phyloP scores from a whole-genome alignment of 169 alveolate genomes.

The Plasmodium knowlesi region DNA sequence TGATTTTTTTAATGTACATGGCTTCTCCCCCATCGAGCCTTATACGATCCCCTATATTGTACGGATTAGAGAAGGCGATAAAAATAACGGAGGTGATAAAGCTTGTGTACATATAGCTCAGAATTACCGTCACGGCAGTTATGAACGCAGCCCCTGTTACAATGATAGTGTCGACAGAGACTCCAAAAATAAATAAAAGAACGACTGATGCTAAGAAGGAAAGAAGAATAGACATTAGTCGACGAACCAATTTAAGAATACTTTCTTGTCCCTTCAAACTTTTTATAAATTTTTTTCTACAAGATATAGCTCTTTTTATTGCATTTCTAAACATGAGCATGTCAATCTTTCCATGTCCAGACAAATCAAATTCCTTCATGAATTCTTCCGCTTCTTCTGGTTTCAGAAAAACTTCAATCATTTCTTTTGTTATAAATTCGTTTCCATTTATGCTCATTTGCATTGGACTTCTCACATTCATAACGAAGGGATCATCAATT shows the following conservation, averaged over 20 bases:
- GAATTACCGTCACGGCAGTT: constrained; percentile 88
- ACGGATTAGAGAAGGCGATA: constrained; percentile 90
- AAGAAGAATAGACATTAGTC: constrained; percentile 85
- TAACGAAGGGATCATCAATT: constrained; percentile 48
- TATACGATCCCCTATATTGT: constrained; percentile 89
- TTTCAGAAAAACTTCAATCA: constrained; percentile 78
- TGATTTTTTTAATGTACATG: constrained; percentile 85
- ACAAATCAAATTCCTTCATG: constrained; percentile 82
- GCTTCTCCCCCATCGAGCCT: constrained; percentile 88
- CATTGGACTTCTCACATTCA: constrained; percentile 52
- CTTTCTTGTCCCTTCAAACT: constrained; percentile 88
- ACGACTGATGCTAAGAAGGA: constrained; percentile 84
- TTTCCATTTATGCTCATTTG: constrained; percentile 57
- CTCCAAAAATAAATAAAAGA: constrained; percentile 85
- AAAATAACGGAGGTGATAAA: constrained; percentile 90
- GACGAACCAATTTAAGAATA: constrained; percentile 83
- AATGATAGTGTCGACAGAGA: constrained; percentile 88
- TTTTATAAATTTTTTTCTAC: constrained; percentile 82
- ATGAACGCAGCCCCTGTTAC: constrained; percentile 92
- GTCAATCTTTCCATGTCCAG: constrained; percentile 87
- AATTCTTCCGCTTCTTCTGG: constrained; percentile 82
- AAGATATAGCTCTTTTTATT: constrained; percentile 77
- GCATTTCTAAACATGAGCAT: constrained; percentile 80
- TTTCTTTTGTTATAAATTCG: constrained; percentile 68
- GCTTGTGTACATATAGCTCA: constrained; percentile 88